Evolutionary conservation across 805 yeast species (phyloP).

Genomic region (Wickerhamiella hasegawae): DNA sequence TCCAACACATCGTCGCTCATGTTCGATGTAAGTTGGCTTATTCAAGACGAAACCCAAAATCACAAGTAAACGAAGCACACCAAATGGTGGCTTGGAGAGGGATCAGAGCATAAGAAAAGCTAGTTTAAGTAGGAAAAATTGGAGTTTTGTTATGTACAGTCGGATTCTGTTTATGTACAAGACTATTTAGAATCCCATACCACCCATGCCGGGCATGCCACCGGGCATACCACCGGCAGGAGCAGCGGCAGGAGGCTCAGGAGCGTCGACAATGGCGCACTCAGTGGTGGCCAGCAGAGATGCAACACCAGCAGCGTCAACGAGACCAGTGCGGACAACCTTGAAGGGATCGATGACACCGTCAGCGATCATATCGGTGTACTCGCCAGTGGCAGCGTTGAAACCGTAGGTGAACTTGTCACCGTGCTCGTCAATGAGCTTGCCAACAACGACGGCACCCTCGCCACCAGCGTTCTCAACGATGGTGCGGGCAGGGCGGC

Average conservation of each 20-base stretch:
- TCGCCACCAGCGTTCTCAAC: conserved; percentile 96
- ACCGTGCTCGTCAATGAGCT: conserved; percentile 41
- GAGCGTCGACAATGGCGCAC: conserved; percentile 94
- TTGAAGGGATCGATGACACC: conserved; percentile 98
- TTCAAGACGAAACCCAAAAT: too few species aligned
- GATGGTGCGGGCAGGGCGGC: conserved; percentile 90
- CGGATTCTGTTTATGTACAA: conserved; percentile 1
- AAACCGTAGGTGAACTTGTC: conserved; percentile 77
- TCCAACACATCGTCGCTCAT: conserved; percentile 25
- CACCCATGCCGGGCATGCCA: conserved; percentile 46
- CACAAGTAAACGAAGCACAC: too few species aligned
- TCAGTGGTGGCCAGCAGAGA: conserved; percentile 94
- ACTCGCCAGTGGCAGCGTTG: conserved; percentile 84
- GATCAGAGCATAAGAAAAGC: too few species aligned
- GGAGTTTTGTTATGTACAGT: too few species aligned
- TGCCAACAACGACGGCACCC: conserved; percentile 92
- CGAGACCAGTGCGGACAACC: conserved; percentile 90
- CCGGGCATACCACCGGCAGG: conserved; percentile 43
- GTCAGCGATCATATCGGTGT: conserved; percentile 86
- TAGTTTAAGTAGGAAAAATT: too few species aligned
- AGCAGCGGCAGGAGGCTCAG: conserved; percentile 51
- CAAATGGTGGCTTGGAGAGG: too few species aligned
- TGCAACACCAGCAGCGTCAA: conserved; percentile 96
- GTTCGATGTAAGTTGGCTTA: too few species aligned
- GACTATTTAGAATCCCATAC: conserved; percentile 20